Evolutionary conservation across 306 rosid genomes (phyloP).

Genomic region (Biancaea sappan): DNA sequence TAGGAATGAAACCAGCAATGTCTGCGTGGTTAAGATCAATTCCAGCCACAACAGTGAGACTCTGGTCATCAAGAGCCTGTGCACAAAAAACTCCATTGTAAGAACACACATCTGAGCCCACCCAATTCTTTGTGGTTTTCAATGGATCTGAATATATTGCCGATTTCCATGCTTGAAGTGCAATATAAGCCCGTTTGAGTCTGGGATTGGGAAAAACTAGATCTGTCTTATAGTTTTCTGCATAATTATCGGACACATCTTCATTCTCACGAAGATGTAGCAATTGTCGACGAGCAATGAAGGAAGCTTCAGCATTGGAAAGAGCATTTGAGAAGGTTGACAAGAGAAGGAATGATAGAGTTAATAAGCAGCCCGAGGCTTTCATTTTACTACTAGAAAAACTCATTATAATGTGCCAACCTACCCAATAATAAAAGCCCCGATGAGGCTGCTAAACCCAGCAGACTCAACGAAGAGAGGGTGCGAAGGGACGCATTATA

Average conservation of each 20-base stretch:
- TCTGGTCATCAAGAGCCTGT: conserved; percentile 50
- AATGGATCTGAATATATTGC: conserved; percentile 76
- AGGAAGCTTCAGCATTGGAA: conserved; percentile 48
- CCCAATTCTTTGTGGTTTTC: conserved; percentile 64
- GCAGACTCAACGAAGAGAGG: background rate
- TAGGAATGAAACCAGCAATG: conserved; percentile 75
- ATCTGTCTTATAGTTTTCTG: conserved; percentile 2
- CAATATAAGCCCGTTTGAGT: conserved; percentile 65
- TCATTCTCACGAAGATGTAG: conserved; percentile 35
- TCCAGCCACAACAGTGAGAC: conserved; percentile 66
- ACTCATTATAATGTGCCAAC: background rate
- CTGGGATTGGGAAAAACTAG: conserved; percentile 39
- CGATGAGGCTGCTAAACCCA: conserved; percentile 44
- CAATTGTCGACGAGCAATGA: conserved; percentile 64
- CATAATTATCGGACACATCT: conserved; percentile 48
- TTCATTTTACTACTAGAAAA: conserved; percentile 30
- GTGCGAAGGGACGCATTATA: conserved; percentile 27
- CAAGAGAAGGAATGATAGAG: conserved; percentile 24
- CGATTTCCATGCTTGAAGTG: conserved; percentile 64
- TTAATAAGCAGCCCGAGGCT: conserved; percentile 33
- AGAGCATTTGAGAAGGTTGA: conserved; percentile 42
- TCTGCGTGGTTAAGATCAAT: conserved; percentile 79
- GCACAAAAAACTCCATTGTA: conserved; percentile 72
- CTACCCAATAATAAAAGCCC: background rate
- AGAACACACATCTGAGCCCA: conserved; percentile 66